phyloP scores from a whole-genome alignment of 371 early-diverging fungal species.

The Actinomucor elegans region DNA sequence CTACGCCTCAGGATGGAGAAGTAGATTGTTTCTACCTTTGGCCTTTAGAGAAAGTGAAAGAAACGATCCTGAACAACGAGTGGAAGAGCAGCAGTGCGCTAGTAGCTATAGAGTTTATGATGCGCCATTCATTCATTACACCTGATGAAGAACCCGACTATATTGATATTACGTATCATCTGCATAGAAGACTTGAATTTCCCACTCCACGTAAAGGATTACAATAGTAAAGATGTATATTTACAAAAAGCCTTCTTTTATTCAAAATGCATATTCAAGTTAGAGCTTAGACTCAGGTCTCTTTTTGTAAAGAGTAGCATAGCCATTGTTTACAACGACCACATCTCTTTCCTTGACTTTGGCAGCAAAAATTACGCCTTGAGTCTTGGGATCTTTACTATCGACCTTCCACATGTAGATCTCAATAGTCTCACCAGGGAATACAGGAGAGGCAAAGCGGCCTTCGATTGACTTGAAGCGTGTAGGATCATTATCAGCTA shows the following conservation, averaged over 20 bases:
- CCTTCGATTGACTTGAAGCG: conserved; percentile 67
- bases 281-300: conserved; percentile 38
- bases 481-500: conserved; percentile 53
- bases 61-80: conserved; percentile 57
- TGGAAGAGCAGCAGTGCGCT: conserved; percentile 90
- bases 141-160: conserved; percentile 85
- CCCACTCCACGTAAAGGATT: conserved; percentile 54
- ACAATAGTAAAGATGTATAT: neutral
- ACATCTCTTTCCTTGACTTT: conserved; percentile 51
- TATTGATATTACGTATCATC: conserved; percentile 62
- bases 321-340: conserved; percentile 52
- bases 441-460: conserved; percentile 71
- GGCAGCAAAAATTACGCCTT: conserved; percentile 55
- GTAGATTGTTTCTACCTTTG: conserved; percentile 82
- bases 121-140: conserved; percentile 73
- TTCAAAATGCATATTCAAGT: neutral
- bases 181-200: conserved; percentile 68
- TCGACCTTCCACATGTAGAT: conserved; percentile 74
- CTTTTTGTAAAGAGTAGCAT: conserved; percentile 36
- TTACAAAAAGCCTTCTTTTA: conserved; percentile 3
- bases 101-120: conserved; percentile 83
- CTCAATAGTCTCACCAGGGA: conserved; percentile 70
- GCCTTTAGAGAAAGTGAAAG: conserved; percentile 64
- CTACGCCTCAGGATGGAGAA: conserved; percentile 86
- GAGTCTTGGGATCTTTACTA: conserved; percentile 33